Conservation (phyloP, 164 flowering plant genomes). For the Taxillus chinensis region DNA sequence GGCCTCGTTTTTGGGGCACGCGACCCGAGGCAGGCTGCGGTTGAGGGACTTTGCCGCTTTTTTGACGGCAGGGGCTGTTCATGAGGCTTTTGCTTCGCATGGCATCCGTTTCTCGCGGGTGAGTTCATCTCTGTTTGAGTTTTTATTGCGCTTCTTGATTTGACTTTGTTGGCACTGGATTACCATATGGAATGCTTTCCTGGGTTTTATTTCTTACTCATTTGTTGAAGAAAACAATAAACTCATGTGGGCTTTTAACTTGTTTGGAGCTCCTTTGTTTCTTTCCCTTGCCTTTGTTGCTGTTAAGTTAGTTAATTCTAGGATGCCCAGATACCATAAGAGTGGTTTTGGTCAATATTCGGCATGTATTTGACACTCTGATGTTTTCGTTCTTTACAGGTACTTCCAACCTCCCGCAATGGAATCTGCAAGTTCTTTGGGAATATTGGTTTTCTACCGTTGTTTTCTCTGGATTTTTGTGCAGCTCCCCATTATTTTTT, state of each 20-base stretch:
- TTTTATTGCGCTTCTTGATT: background rate
- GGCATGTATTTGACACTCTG: too few species aligned
- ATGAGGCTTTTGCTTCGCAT: slow-evolving; percentile 18
- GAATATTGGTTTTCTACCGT: slow-evolving; percentile 27
- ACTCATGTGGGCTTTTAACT: too few species aligned
- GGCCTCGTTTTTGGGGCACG: slow-evolving; percentile 30
- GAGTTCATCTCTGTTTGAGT: slow-evolving; percentile 3
- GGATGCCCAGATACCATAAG: too few species aligned
- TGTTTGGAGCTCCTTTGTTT: background rate
- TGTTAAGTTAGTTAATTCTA: too few species aligned
- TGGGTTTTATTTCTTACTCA: too few species aligned
- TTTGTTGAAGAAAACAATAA: too few species aligned
- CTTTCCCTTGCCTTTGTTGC: background rate
- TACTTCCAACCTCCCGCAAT: slow-evolving; percentile 11
- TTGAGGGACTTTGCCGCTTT: slow-evolving; percentile 35
- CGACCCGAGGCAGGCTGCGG: slow-evolving; percentile 21
- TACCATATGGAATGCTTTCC: too few species aligned
- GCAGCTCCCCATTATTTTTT: slow-evolving; percentile 56
- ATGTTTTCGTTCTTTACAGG: slow-evolving; percentile 25
- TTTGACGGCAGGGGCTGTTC: slow-evolving; percentile 30
- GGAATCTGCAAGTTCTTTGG: slow-evolving; percentile 53
- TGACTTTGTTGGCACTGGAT: background rate
- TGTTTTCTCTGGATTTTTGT: slow-evolving; percentile 46
- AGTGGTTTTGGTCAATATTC: too few species aligned
- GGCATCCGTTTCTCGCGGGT: slow-evolving; percentile 56